These are phyloP conservation scores for Apiospora rasikravindrae DNA, from an alignment of 2,329 filamentous ascomycete genomes.

Conservation along the genomic window DNA sequence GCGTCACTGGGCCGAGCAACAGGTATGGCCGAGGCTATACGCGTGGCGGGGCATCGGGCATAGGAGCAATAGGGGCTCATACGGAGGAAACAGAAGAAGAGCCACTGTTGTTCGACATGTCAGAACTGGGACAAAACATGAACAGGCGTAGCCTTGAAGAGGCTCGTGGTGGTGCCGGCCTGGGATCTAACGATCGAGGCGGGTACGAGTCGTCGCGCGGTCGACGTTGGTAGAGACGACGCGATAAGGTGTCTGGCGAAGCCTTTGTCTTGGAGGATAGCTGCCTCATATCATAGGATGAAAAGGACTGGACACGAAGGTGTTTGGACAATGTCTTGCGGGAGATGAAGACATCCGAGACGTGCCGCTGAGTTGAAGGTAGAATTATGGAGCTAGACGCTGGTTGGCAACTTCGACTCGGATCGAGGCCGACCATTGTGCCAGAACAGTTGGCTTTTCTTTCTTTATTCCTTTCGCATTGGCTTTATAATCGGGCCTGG, in stretches of 20 bases:
- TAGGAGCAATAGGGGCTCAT: conserved; percentile 49
- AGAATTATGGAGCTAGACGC: not conserved
- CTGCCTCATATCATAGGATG: conserved; percentile 14
- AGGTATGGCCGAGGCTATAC: conserved; percentile 42
- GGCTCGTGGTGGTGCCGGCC: conserved; percentile 45
- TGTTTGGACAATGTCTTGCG: not conserved
- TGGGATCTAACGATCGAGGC: conserved; percentile 45
- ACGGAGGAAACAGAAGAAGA: conserved; percentile 67
- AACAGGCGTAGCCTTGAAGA: conserved; percentile 66
- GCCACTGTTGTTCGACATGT: conserved; percentile 72
- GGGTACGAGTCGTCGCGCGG: conserved; percentile 43
- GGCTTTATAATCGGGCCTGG: not conserved
- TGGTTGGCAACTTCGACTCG: not conserved
- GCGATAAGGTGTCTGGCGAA: conserved; percentile 8
- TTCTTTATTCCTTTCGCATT: not conserved
- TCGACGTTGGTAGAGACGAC: conserved; percentile 28
- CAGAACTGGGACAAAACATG: conserved; percentile 66
- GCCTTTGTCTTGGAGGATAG: conserved; percentile 11
- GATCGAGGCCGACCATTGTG: not conserved
- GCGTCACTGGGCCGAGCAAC: conserved; percentile 39
- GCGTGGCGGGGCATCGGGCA: conserved; percentile 41
- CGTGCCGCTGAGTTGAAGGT: not conserved
- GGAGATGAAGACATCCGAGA: conserved; percentile 4
- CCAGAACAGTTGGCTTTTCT: not conserved
- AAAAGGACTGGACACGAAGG: not conserved